Evolutionary conservation across 768 basidiomycete species (phyloP).

Genomic region (Rickenella mellea): DNA sequence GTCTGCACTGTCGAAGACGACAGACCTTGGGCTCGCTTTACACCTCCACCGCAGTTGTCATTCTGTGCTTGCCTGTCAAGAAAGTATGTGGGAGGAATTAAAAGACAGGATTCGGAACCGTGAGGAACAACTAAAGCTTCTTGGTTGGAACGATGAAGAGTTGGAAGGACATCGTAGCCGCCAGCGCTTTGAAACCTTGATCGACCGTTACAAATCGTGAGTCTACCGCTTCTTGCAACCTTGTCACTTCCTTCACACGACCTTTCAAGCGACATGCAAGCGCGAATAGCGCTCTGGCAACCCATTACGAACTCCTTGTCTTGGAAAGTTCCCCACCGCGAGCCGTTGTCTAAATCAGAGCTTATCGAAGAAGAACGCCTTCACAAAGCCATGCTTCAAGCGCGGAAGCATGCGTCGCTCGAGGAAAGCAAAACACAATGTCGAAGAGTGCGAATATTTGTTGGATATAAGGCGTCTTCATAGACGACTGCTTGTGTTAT

Average conservation of each 20-base stretch:
- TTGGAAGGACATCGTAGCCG: slow-evolving; percentile 46
- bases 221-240: slow-evolving; percentile 9
- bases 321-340: slow-evolving; percentile 49
- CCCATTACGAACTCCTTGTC: background rate
- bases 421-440: slow-evolving; percentile 47
- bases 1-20: background rate
- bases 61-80: slow-evolving; percentile 53
- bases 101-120: slow-evolving; percentile 51
- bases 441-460: slow-evolving; percentile 51
- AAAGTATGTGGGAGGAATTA: slow-evolving; percentile 72
- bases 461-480: slow-evolving; percentile 39
- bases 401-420: slow-evolving; percentile 33
- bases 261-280: slow-evolving; percentile 49
- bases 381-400: slow-evolving; percentile 51
- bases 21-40: slow-evolving; percentile 43
- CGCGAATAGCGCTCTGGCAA: slow-evolving; percentile 49
- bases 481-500: background rate
- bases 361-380: slow-evolving; percentile 57
- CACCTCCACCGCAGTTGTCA: slow-evolving; percentile 60
- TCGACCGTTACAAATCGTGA: slow-evolving; percentile 50
- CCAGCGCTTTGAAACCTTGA: slow-evolving; percentile 47
- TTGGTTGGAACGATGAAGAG: slow-evolving; percentile 69
- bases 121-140: slow-evolving; percentile 38
- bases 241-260: background rate
- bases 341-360: slow-evolving; percentile 60